Base-by-base conservation (phyloP, 805 yeast genomes). In the Isabelozyma rhagii region DNA sequence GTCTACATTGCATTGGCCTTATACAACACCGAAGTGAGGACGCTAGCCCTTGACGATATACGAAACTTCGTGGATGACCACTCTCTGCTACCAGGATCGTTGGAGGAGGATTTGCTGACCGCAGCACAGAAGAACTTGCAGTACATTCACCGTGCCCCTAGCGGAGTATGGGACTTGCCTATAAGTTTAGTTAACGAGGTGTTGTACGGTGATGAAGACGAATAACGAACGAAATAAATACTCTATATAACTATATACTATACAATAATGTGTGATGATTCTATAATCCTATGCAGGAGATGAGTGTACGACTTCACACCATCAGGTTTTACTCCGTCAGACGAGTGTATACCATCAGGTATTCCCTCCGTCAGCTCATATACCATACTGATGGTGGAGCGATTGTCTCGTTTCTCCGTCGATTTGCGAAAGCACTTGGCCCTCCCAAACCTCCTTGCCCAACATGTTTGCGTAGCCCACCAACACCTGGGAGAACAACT, bases 151-250 rank as follows among this genome's bases (percentile, higher is more conserved):
- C 61, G 65, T 13, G 81, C 88, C 15, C 84, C 94, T 0, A 87
- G 89, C 60, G 97, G 96, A 0, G 93, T 93, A 4, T 81, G 90
- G 80, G 98, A 92, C 64, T 61, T 92, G 46, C 93, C 97, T 0
- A 73, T 91, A 1, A 77, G 81, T 11, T 78, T 82, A 43, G 93
- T 86, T 1, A 85, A 87, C 58, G 77, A 78, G 44, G 82, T 86
- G 1, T 65, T 89, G 14, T 88, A 87, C 59, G 69, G 50, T 13
- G 49, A 21, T 6, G 6, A 53, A 28, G 27, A 31, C 31, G 25
- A 15, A 45, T 34, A 39, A 39, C 25, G n/a, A 31, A 31, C 36
- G 36, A 39, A 39, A 39, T 43, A 14, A 44, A 41, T 44, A 49
- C 14, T 40, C 43, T 49, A 49, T 39, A 43, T 31, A 44, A 29